These are phyloP conservation scores for Apiospora sp. DNA, from an alignment of 2,329 filamentous ascomycete species.

Conservation along the genomic window DNA sequence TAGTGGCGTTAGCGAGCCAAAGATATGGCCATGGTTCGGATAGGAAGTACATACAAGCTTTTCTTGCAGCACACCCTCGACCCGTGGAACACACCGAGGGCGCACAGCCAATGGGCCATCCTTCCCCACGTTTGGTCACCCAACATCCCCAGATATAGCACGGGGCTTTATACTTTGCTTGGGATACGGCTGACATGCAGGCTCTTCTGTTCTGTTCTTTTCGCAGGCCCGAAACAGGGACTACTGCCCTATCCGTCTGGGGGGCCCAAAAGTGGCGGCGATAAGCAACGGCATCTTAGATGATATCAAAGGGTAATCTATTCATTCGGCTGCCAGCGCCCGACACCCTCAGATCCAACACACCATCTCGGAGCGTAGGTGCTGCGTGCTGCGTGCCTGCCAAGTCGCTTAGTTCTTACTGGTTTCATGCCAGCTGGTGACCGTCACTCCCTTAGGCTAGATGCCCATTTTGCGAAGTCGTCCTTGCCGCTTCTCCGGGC, in stretches of 20 bases:
- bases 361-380: not conserved
- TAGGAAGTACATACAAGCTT: conserved; percentile 21
- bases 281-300: conserved; percentile 14
- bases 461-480: not conserved
- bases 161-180: not conserved
- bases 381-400: not conserved
- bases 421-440: not conserved
- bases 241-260: not conserved
- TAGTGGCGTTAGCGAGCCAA: conserved; percentile 10
- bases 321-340: conserved; percentile 1
- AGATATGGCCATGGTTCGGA: not conserved
- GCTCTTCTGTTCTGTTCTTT: not conserved
- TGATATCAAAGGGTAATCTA: conserved; percentile 10
- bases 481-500: not conserved
- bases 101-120: not conserved
- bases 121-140: conserved; percentile 5
- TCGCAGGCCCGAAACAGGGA: conserved; percentile 9
- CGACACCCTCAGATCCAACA: conserved; percentile 3
- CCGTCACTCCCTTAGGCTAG: not conserved
- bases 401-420: conserved; percentile 10
- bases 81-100: conserved; percentile 6
- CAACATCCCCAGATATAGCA: conserved; percentile 12
- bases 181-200: conserved; percentile 17
- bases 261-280: not conserved
- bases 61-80: conserved; percentile 6